These are phyloP conservation scores for Alternaria rosae DNA, from an alignment of 2,329 filamentous ascomycete species.

Conservation along the genomic window DNA sequence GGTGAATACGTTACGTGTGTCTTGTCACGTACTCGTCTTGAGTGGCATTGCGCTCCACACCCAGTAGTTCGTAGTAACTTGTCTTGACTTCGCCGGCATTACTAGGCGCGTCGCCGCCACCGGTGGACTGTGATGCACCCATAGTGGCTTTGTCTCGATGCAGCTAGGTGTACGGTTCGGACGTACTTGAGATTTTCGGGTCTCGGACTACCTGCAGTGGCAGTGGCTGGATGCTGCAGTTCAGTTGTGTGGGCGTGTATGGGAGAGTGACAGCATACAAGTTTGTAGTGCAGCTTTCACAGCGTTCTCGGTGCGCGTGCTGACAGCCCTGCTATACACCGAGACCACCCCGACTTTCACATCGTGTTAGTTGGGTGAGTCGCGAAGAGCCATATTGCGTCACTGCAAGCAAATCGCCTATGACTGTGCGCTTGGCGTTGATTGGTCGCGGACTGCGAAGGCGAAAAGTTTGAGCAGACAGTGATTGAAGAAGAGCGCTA, in stretches of 20 bases:
- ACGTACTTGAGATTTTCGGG: slow-evolving; percentile 12
- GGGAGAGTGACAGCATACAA: background rate
- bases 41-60: slow-evolving; percentile 73
- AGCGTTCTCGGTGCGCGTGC: background rate
- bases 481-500: slow-evolving; percentile 17
- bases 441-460: slow-evolving; percentile 21
- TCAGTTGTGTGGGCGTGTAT: background rate
- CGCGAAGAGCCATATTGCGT: slow-evolving; percentile 11
- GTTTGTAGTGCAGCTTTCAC: background rate
- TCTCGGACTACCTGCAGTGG: slow-evolving; percentile 14
- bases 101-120: slow-evolving; percentile 28
- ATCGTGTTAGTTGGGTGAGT: slow-evolving; percentile 6
- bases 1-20: background rate
- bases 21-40: slow-evolving; percentile 74
- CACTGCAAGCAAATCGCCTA: slow-evolving; percentile 9
- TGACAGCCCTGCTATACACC: slow-evolving; percentile 1
- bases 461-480: slow-evolving; percentile 18
- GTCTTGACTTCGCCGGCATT: slow-evolving; percentile 62
- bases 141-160: slow-evolving; percentile 37
- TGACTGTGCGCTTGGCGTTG: slow-evolving; percentile 20
- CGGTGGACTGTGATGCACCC: slow-evolving; percentile 58
- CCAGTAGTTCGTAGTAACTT: slow-evolving; percentile 87
- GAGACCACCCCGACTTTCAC: background rate
- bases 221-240: slow-evolving; percentile 6
- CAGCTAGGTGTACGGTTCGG: slow-evolving; percentile 16